These are phyloP conservation scores for Ustilago loliicola DNA, from an alignment of 1,284 basidiomycete genomes.

Conservation along the genomic window DNA sequence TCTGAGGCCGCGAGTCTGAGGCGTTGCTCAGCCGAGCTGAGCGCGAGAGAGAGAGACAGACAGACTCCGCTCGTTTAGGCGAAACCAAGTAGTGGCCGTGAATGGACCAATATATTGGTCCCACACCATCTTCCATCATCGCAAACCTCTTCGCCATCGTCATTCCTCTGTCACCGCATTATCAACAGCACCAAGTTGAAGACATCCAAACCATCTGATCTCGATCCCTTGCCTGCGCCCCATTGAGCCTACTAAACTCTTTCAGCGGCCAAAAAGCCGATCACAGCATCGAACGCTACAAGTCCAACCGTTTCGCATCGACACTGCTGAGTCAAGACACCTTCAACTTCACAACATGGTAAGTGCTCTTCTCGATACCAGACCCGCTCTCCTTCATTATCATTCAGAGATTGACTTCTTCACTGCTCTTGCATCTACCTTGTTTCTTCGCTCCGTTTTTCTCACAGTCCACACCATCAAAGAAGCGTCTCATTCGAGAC, in stretches of 20 bases:
- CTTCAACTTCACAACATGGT: constrained; percentile 15
- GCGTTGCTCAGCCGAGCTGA: constrained; percentile 34
- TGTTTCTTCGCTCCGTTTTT: neutral
- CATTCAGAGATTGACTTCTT: no score
- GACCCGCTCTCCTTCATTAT: neutral
- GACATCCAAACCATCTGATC: neutral
- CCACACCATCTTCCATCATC: constrained; percentile 1
- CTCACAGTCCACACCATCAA: constrained; percentile 66
- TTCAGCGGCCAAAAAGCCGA: neutral
- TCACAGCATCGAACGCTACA: neutral
- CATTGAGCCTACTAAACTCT: neutral
- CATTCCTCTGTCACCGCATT: neutral
- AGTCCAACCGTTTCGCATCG: neutral
- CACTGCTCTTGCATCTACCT: neutral
- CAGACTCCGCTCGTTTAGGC: neutral
- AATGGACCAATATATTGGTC: constrained; percentile 26
- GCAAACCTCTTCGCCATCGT: constrained; percentile 5
- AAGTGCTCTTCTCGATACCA: neutral
- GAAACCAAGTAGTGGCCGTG: constrained; percentile 8
- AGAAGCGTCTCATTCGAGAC: constrained; percentile 68
- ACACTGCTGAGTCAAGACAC: neutral
- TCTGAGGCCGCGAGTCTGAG: neutral
- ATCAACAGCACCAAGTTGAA: neutral
- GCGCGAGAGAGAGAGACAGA: constrained; percentile 4
- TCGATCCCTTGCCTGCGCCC: neutral